Percentiles rank a stretch among this genome's conserved stretches.
Evolutionary conservation across 345 rosid species (phyloP).

Genomic region (Cardamine resedifolia): DNA sequence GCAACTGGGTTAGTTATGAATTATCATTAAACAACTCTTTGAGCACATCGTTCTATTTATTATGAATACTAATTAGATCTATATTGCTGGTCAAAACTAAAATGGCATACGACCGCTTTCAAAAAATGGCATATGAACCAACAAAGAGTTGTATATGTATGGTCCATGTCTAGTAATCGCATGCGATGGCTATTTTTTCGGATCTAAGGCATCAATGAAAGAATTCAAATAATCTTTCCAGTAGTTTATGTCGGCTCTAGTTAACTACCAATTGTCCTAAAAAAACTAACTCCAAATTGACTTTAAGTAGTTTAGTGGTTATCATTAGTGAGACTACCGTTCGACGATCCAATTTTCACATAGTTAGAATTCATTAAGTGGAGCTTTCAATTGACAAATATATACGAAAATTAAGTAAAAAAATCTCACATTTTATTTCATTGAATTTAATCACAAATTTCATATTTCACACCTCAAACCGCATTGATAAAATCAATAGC

Average conservation of each 20-base stretch:
- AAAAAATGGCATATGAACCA: not conserved
- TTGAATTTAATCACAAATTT: slow-evolving; percentile 19
- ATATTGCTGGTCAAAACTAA: not conserved
- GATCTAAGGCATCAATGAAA: slow-evolving; percentile 18
- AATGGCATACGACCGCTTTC: not conserved
- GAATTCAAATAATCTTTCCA: not conserved
- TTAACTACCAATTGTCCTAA: not conserved
- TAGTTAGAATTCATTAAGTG: not conserved
- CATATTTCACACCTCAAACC: not conserved
- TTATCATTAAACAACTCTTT: not conserved
- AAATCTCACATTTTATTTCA: not conserved
- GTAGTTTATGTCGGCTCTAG: not conserved
- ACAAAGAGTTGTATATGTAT: not conserved
- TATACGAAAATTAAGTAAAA: not conserved
- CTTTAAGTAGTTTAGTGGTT: slow-evolving; percentile 2
- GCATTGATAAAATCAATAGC: not conserved
- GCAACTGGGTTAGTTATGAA: not conserved
- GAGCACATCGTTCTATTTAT: not conserved
- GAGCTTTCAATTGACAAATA: not conserved
- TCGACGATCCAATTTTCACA: not conserved
- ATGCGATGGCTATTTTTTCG: slow-evolving; percentile 19
- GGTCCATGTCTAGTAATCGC: slow-evolving; percentile 24
- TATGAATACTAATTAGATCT: not conserved
- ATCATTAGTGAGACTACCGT: not conserved
- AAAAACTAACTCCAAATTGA: not conserved